These are phyloP conservation scores for Allium sativum DNA, from an alignment of 106 monocot genomes.

Conservation along the genomic window DNA sequence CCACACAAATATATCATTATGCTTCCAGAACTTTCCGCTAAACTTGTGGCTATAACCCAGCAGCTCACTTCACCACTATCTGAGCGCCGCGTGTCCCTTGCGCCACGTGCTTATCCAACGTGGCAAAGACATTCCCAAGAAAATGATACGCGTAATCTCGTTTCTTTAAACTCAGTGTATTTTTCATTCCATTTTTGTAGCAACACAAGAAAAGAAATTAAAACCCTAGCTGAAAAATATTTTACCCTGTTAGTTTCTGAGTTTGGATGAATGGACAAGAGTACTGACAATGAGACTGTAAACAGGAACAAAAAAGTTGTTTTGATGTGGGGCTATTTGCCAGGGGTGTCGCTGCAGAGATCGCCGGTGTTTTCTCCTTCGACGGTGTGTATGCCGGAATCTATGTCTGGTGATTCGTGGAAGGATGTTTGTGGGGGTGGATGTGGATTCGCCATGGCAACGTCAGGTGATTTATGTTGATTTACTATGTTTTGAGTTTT, in stretches of 20 bases:
- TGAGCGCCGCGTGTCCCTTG: slow-evolving; percentile 26
- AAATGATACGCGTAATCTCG: slow-evolving; percentile 26
- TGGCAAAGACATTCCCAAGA: slow-evolving; percentile 21
- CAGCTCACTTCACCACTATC: slow-evolving; percentile 9
- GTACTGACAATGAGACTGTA: no score
- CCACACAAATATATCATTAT: not conserved
- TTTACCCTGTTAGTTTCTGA: no score
- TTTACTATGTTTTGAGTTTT: not conserved
- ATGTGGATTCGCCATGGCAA: slow-evolving; percentile 93
- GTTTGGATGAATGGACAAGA: slow-evolving; percentile 6
- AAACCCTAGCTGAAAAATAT: no score
- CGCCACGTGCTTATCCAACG: slow-evolving; percentile 34
- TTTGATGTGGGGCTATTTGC: slow-evolving; percentile 96
- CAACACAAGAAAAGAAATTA: no score
- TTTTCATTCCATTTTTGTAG: no score
- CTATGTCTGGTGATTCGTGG: slow-evolving; percentile 49
- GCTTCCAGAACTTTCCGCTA: slow-evolving; percentile 58
- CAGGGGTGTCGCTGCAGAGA: slow-evolving; percentile 70
- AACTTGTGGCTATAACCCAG: slow-evolving; percentile 37
- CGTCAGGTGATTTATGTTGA: slow-evolving; percentile 35
- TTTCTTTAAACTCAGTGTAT: no score
- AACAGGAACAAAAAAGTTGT: slow-evolving; percentile 32
- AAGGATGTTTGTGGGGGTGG: slow-evolving; percentile 83
- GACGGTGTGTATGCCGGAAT: slow-evolving; percentile 39
- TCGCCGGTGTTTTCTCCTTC: slow-evolving; percentile 59